A percentile compares a stretch with the other conserved stretches of the same genome.
Evolutionary conservation across 352 stramenopile genomes (phyloP).

Genomic region (Globisporangium megalacanthum): DNA sequence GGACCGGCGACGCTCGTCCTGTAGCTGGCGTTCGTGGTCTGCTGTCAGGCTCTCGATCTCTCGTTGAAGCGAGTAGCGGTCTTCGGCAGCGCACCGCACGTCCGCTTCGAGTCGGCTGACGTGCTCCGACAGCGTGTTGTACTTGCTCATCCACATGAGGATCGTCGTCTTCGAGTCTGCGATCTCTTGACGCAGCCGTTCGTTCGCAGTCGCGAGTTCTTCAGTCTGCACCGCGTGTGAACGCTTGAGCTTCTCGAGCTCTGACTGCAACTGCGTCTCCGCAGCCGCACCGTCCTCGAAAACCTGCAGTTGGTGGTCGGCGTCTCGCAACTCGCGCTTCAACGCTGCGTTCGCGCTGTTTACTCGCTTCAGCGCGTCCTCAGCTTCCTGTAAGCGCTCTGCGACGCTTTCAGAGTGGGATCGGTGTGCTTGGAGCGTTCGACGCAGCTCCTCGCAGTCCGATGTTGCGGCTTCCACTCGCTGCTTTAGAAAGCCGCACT

Average conservation of each 20-base stretch:
- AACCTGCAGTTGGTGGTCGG: slow-evolving; percentile 4
- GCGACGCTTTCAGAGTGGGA: neutral
- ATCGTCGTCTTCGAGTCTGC: slow-evolving; percentile 47
- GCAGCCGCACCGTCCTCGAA: slow-evolving; percentile 5
- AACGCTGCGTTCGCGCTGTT: slow-evolving; percentile 5
- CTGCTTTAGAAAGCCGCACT: slow-evolving; percentile 16
- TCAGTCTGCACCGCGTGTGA: neutral
- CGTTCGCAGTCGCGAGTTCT: slow-evolving; percentile 5
- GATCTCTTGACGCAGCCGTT: slow-evolving; percentile 27
- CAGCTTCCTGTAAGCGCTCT: slow-evolving; percentile 1
- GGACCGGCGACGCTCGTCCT: slow-evolving; percentile 1
- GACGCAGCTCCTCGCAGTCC: slow-evolving; percentile 18
- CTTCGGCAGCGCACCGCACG: slow-evolving; percentile 19
- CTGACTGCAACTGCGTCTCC: slow-evolving; percentile 5
- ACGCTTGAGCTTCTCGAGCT: slow-evolving; percentile 4
- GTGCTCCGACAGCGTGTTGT: slow-evolving; percentile 29
- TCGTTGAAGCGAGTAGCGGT: slow-evolving; percentile 24
- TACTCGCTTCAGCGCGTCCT: slow-evolving; percentile 7
- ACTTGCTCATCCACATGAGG: slow-evolving; percentile 72
- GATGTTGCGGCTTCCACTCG: slow-evolving; percentile 16
- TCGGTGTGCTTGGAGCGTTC: slow-evolving; percentile 9
- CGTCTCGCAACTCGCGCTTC: slow-evolving; percentile 15
- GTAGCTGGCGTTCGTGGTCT: slow-evolving; percentile 8
- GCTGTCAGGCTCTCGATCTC: slow-evolving; percentile 17
- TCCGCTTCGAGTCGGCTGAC: slow-evolving; percentile 29